Percentiles rank a stretch among this genome's conserved stretches.
Conservation (phyloP, 345 rosid species). For the Cochlearia excelsa region DNA sequence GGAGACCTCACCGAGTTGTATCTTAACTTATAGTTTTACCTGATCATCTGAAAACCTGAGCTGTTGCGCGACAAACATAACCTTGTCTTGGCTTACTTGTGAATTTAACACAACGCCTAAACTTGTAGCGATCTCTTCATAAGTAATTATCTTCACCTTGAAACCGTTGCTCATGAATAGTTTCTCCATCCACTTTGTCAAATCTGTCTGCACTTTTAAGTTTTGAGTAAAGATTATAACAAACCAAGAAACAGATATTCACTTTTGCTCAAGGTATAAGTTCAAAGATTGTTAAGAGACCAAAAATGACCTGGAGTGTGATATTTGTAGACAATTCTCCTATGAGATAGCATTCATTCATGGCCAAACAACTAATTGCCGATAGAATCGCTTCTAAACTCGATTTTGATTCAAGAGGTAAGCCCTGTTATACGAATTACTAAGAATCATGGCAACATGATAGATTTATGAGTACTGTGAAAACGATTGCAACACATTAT, state of each 20-base stretch:
- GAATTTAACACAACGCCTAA: conserved; percentile 50
- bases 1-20: neutral
- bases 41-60: conserved; percentile 81
- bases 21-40: conserved; percentile 35
- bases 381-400: conserved; percentile 62
- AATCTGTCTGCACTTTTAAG: conserved; percentile 44
- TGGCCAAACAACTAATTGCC: conserved; percentile 56
- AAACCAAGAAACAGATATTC: neutral
- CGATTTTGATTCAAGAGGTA: conserved; percentile 57
- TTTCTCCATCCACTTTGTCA: conserved; percentile 53
- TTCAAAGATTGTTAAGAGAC: conserved; percentile 7
- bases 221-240: neutral
- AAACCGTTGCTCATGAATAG: conserved; percentile 72
- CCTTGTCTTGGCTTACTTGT: conserved; percentile 38
- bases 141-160: conserved; percentile 45
- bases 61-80: conserved; percentile 72
- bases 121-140: conserved; percentile 52
- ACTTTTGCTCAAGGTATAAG: neutral
- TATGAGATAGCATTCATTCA: conserved; percentile 57
- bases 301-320: conserved; percentile 45
- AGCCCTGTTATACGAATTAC: conserved; percentile 45
- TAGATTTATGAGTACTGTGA: neutral
- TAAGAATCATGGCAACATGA: conserved; percentile 12
- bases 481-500: conserved; percentile 14
- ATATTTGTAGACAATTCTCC: conserved; percentile 75